These are phyloP conservation scores for Beta macrorhiza DNA, from an alignment of 179 eudicot genomes.

Conservation along the genomic window DNA sequence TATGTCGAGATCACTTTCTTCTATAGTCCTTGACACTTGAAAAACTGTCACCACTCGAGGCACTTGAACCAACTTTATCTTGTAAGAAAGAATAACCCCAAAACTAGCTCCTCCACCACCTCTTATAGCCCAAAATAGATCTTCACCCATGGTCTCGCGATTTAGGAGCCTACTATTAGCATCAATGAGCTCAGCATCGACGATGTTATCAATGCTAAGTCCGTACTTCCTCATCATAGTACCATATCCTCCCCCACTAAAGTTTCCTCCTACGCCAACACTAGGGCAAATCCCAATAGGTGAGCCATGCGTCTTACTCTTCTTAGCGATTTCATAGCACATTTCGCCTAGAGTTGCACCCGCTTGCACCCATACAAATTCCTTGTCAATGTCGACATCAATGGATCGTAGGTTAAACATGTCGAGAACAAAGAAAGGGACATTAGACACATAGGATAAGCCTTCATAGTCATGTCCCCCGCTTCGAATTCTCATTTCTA, in stretches of 20 bases:
- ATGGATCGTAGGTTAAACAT: conserved; percentile 35
- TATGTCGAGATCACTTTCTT: conserved; percentile 23
- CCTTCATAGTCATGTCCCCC: conserved; percentile 28
- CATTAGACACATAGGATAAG: conserved; percentile 27
- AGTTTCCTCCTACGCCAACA: conserved; percentile 33
- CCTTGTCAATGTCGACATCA: conserved; percentile 14
- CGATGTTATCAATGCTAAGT: conserved; percentile 24
- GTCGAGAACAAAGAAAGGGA: conserved; percentile 34
- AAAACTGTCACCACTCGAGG: conserved; percentile 36
- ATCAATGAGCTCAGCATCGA: conserved; percentile 37
- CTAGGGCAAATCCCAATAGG: conserved; percentile 35
- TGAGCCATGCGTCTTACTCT: conserved; percentile 27
- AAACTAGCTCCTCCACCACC: conserved; percentile 44
- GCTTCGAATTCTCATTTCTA: conserved; percentile 16
- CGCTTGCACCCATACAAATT: conserved; percentile 33
- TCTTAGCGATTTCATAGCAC: conserved; percentile 22
- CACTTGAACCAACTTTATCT: conserved; percentile 29
- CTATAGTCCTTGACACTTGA: conserved; percentile 19
- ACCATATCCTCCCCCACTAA: conserved; percentile 39
- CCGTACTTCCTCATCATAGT: conserved; percentile 35
- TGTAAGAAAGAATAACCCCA: conserved; percentile 35
- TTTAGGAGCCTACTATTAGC: conserved; percentile 23
- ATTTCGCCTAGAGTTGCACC: conserved; percentile 37
- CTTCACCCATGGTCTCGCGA: conserved; percentile 28
- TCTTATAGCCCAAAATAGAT: conserved; percentile 29